Conservation (phyloP, 2,329 filamentous ascomycete species). For the Sphaerulina populicola region DNA sequence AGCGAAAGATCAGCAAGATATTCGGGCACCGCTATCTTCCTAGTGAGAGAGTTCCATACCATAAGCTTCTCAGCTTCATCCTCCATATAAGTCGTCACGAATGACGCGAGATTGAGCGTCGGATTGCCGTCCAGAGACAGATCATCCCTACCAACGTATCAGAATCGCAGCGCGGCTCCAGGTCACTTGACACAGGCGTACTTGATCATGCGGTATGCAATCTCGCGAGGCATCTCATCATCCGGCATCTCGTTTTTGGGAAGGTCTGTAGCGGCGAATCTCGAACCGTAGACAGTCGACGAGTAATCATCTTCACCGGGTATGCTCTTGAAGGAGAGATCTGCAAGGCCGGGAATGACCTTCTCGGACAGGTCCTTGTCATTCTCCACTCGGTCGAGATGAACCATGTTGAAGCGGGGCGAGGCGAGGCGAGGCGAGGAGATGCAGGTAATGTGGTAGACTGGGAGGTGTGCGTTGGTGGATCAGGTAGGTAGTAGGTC, state of each 20-base stretch:
- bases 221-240: conserved; percentile 76
- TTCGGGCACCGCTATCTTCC: not conserved
- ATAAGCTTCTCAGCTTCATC: conserved; percentile 95
- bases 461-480: too few relatives aligned
- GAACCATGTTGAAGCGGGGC: conserved; percentile 28
- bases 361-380: conserved; percentile 31
- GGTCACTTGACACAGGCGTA: conserved; percentile 55
- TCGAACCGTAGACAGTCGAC: conserved; percentile 79
- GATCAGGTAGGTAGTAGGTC: not conserved
- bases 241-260: conserved; percentile 83
- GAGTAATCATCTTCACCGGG: conserved; percentile 51
- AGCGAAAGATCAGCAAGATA: conserved; percentile 16
- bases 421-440: not conserved
- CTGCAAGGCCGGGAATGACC: conserved; percentile 40
- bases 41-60: conserved; percentile 30
- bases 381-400: conserved; percentile 29
- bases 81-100: conserved; percentile 97
- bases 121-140: conserved; percentile 1
- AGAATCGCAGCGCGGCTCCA: not conserved
- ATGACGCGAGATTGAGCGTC: conserved; percentile 65
- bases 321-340: conserved; percentile 40
- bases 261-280: conserved; percentile 71
- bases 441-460: not conserved
- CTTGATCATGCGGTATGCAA: conserved; percentile 95
- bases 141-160: not conserved